A percentile compares a stretch with the other conserved stretches of the same genome.
Conservation (phyloP, 352 stramenopile genomes). For the Aphanomyces stellatus region DNA sequence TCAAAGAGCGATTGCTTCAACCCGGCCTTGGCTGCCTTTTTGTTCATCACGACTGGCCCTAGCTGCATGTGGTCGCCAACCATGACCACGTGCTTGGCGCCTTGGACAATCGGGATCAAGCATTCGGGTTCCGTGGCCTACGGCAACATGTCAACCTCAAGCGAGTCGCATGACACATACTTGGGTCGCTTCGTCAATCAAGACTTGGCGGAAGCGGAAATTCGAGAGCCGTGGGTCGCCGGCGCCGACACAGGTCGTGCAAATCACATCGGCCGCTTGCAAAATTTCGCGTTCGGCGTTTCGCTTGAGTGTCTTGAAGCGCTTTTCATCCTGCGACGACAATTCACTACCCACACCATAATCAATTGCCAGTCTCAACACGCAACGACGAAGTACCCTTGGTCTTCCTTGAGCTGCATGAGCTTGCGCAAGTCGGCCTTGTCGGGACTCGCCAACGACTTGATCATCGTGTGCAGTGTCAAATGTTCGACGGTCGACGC, state of each 20-base stretch:
- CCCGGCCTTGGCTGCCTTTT: conserved; percentile 95
- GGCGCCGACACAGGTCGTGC: conserved; percentile 97
- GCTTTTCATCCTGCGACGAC: conserved; percentile 94
- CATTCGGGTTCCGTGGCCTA: conserved; percentile 97
- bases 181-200: conserved; percentile 99
- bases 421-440: conserved; percentile 89
- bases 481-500: conserved; percentile 95
- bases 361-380: neutral
- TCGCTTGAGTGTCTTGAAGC: conserved; percentile 90
- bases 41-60: conserved; percentile 98
- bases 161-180: neutral
- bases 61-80: conserved; percentile 99
- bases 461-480: conserved; percentile 96
- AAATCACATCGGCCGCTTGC: conserved; percentile 98
- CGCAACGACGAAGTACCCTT: conserved; percentile 66
- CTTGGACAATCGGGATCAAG: conserved; percentile 98
- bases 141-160: neutral
- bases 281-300: conserved; percentile 95
- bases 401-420: conserved; percentile 93
- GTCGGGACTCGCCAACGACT: conserved; percentile 79
- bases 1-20: conserved; percentile 98
- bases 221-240: conserved; percentile 96
- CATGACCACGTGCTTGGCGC: conserved; percentile 98
- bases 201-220: conserved; percentile 97
- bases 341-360: conserved; percentile 31